Evolutionary conservation across 1,139 yeast genomes (phyloP).

Genomic region (Yamadazyma pseudoaaseri): DNA sequence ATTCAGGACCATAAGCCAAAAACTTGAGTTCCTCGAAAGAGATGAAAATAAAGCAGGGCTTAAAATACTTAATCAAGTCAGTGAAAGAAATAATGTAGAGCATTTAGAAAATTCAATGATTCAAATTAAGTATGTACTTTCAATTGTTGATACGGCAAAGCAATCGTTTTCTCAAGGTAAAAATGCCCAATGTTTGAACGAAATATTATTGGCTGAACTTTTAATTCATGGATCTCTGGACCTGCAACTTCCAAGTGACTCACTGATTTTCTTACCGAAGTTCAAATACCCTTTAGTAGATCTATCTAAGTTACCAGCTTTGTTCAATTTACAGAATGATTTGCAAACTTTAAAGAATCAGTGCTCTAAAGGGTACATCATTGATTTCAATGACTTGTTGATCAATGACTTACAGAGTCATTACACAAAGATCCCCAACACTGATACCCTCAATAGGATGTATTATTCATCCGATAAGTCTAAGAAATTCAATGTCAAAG

Average conservation of each 20-base stretch:
- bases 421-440: slow-evolving; percentile 45
- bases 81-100: slow-evolving; percentile 59
- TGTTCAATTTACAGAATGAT: slow-evolving; percentile 52
- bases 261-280: slow-evolving; percentile 27
- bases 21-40: slow-evolving; percentile 43
- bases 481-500: slow-evolving; percentile 18
- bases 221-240: slow-evolving; percentile 52
- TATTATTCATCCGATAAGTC: slow-evolving; percentile 26
- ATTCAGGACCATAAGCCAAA: slow-evolving; percentile 44
- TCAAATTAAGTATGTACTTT: slow-evolving; percentile 57
- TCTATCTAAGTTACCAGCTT: slow-evolving; percentile 56
- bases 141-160: slow-evolving; percentile 54
- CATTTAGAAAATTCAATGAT: slow-evolving; percentile 60
- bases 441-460: slow-evolving; percentile 55
- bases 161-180: slow-evolving; percentile 43
- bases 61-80: slow-evolving; percentile 49
- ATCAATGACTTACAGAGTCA: slow-evolving; percentile 61
- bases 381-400: slow-evolving; percentile 53
- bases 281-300: slow-evolving; percentile 54
- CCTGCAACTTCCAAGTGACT: slow-evolving; percentile 20
- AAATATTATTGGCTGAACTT: slow-evolving; percentile 55
- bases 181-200: slow-evolving; percentile 43
- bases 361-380: slow-evolving; percentile 70
- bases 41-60: slow-evolving; percentile 55
- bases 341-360: slow-evolving; percentile 48